Conservation (phyloP, 805 yeast genomes). For the Barnettozyma salicaria region DNA sequence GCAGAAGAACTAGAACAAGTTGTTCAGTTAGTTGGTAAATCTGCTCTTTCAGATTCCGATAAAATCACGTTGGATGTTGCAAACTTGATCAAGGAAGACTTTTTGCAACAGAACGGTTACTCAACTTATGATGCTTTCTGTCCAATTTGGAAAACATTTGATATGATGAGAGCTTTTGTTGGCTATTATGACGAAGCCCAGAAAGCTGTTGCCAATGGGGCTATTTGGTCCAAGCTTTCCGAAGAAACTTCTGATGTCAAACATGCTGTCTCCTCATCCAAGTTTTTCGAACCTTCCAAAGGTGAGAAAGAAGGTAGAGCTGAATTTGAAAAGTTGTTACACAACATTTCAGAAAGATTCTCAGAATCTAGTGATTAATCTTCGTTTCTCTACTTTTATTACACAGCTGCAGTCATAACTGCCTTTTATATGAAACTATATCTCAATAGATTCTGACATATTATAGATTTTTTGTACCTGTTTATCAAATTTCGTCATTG, state of each 20-base stretch:
- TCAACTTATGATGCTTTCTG: slow-evolving; percentile 98
- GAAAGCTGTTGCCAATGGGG: slow-evolving; percentile 90
- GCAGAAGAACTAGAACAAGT: slow-evolving; percentile 99
- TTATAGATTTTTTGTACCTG: background rate
- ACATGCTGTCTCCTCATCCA: slow-evolving; percentile 89
- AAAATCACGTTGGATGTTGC: slow-evolving; percentile 95
- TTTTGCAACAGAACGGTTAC: slow-evolving; percentile 98
- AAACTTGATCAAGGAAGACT: slow-evolving; percentile 88
- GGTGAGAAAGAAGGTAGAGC: slow-evolving; percentile 75
- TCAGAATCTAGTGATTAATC: slow-evolving; percentile 89
- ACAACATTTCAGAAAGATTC: slow-evolving; percentile 80
- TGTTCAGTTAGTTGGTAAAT: slow-evolving; percentile 97
- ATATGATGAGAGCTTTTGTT: slow-evolving; percentile 95
- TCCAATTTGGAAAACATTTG: slow-evolving; percentile 98
- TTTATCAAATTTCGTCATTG: too few species aligned
- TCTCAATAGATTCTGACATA: too few species aligned
- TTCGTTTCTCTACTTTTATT: background rate
- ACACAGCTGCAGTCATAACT: too few species aligned
- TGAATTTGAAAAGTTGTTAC: slow-evolving; percentile 72
- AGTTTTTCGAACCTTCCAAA: slow-evolving; percentile 91
- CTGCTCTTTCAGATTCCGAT: slow-evolving; percentile 94
- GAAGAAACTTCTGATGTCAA: slow-evolving; percentile 88
- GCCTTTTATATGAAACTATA: too few species aligned
- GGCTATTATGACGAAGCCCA: slow-evolving; percentile 95
- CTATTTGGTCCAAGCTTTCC: slow-evolving; percentile 86